These are phyloP conservation scores for Priceomyces fermenticarens DNA, from an alignment of 805 yeast genomes.

Conservation along the genomic window DNA sequence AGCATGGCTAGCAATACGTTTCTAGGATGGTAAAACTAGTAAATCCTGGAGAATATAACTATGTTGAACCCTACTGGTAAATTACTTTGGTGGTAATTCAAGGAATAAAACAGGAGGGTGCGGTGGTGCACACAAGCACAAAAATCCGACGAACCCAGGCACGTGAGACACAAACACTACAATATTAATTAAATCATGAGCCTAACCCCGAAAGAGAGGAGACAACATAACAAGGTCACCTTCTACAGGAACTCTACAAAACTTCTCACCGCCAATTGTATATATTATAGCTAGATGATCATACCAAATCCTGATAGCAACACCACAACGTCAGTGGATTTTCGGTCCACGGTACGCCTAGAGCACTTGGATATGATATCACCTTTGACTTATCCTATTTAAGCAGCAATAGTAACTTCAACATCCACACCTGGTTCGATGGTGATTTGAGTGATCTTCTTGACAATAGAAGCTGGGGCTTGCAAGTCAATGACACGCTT, in stretches of 20 bases:
- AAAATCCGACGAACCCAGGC: background rate
- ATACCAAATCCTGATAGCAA: constrained; percentile 56
- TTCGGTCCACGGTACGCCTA: constrained; percentile 55
- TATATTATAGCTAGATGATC: constrained; percentile 8
- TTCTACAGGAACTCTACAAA: background rate
- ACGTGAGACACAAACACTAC: too few species aligned
- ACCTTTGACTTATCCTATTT: constrained; percentile 30
- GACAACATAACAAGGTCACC: background rate
- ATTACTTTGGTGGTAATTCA: too few species aligned
- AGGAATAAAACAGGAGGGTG: background rate
- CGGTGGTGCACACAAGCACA: background rate
- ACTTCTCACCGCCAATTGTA: constrained; percentile 7
- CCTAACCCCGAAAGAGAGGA: background rate
- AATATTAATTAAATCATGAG: too few species aligned
- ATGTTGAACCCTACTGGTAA: too few species aligned
- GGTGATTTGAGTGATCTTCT: constrained; percentile 96
- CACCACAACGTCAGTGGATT: constrained; percentile 55
- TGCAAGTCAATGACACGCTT: constrained; percentile 98
- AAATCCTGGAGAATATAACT: too few species aligned
- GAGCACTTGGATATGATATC: constrained; percentile 45
- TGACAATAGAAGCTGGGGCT: constrained; percentile 91
- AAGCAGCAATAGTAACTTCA: constrained; percentile 87
- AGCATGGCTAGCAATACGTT: constrained; percentile 13
- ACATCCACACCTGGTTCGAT: constrained; percentile 99
- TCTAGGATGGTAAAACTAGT: too few species aligned